These are phyloP conservation scores for Babesia sp. DNA, from an alignment of 169 alveolate species.

Conservation along the genomic window DNA sequence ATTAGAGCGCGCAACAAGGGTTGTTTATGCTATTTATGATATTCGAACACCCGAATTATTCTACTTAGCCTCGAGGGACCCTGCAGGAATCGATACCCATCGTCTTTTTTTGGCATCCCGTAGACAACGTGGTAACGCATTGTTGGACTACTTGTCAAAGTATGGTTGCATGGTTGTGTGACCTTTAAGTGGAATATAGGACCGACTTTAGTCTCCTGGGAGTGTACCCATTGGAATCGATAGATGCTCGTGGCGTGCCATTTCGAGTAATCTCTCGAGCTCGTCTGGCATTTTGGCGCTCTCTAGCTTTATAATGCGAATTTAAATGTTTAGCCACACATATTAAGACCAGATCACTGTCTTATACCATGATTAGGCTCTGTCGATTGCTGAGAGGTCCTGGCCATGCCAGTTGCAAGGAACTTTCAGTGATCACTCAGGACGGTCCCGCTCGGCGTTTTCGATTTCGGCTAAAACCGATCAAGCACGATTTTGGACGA, in stretches of 20 bases:
- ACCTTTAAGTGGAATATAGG: neutral
- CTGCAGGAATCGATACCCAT: constrained; percentile 49
- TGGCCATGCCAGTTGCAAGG: constrained; percentile 59
- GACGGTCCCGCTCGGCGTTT: constrained; percentile 56
- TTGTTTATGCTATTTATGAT: constrained; percentile 52
- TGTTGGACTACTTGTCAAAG: constrained; percentile 30
- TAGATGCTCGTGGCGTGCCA: constrained; percentile 24
- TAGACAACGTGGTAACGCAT: constrained; percentile 4
- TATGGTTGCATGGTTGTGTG: neutral
- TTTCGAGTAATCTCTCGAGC: constrained; percentile 34
- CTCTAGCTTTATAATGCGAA: neutral
- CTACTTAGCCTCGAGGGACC: constrained; percentile 58
- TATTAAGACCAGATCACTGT: too few species aligned
- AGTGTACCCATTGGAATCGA: constrained; percentile 50
- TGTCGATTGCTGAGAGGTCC: constrained; percentile 36
- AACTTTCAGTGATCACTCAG: constrained; percentile 41
- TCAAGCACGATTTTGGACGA: constrained; percentile 45
- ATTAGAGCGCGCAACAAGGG: constrained; percentile 37
- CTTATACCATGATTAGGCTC: constrained; percentile 1
- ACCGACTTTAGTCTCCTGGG: constrained; percentile 42
- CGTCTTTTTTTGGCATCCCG: constrained; percentile 32
- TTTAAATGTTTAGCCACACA: neutral
- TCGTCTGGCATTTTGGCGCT: constrained; percentile 45
- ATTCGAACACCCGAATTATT: constrained; percentile 29
- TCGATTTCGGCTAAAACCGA: constrained; percentile 46